Evolutionary conservation across 257 asterid genomes (phyloP).

Genomic region (Solanum megistacrolobum): DNA sequence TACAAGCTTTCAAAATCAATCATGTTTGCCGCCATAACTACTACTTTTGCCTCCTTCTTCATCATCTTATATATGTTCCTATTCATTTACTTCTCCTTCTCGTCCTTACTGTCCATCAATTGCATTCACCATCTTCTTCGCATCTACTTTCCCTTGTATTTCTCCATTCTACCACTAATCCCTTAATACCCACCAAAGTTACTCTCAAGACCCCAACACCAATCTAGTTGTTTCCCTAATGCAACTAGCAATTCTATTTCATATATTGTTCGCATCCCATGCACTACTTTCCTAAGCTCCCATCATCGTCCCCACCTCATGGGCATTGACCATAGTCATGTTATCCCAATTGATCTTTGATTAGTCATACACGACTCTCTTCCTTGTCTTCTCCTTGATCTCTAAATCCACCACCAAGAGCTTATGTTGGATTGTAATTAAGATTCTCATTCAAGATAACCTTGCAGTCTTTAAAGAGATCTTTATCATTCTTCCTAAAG

Average conservation of each 20-base stretch:
- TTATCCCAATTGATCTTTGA: neutral
- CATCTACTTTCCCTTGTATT: neutral
- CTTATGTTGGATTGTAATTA: neutral
- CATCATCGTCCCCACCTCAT: no score
- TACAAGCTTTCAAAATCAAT: no score
- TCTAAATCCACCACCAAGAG: neutral
- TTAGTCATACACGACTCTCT: neutral
- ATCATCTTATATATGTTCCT: neutral
- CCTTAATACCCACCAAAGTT: neutral
- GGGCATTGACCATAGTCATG: neutral
- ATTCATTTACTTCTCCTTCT: no score
- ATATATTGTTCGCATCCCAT: neutral
- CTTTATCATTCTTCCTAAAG: neutral
- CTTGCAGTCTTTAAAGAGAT: neutral
- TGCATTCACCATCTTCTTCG: neutral
- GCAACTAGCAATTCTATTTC: neutral
- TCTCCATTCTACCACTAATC: neutral
- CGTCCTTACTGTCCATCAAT: neutral
- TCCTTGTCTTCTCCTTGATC: neutral
- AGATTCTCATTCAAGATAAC: neutral
- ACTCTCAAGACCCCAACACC: neutral
- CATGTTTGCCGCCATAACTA: neutral
- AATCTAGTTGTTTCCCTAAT: neutral
- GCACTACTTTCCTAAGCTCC: neutral
- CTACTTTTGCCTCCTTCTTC: neutral